These are phyloP conservation scores for Dactylonectria estremocensis DNA, from an alignment of 2,329 filamentous ascomycete species.

Conservation along the genomic window DNA sequence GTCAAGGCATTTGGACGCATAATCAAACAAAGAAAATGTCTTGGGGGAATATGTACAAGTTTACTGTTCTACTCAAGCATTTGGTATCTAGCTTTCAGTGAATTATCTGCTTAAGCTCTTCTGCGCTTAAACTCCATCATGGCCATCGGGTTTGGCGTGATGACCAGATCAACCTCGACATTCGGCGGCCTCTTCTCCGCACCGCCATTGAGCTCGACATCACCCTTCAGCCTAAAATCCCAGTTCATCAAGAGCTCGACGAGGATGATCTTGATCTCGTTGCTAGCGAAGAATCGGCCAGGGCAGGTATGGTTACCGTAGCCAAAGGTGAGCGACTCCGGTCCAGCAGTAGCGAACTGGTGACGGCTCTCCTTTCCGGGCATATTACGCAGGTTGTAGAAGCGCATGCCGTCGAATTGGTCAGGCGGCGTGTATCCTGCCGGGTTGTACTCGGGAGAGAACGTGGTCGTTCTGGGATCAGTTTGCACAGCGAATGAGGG, in stretches of 20 bases:
- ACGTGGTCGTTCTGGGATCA: conserved; percentile 21
- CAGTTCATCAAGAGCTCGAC: conserved; percentile 38
- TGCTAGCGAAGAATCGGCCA: conserved; percentile 31
- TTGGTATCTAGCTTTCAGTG: background rate
- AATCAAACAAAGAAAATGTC: too few relatives aligned
- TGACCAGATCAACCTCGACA: conserved; percentile 27
- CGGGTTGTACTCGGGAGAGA: conserved; percentile 26
- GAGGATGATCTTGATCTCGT: conserved; percentile 42
- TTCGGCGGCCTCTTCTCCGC: conserved; percentile 25
- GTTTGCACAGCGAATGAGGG: conserved; percentile 38
- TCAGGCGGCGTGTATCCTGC: conserved; percentile 21
- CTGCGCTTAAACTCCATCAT: conserved; percentile 30
- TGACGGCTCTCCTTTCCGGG: conserved; percentile 33
- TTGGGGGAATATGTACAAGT: background rate
- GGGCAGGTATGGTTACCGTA: conserved; percentile 40
- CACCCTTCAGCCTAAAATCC: conserved; percentile 28
- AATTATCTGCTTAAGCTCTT: background rate
- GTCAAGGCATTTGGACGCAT: too few relatives aligned
- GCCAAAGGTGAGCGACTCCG: conserved; percentile 29
- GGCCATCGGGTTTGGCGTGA: conserved; percentile 27
- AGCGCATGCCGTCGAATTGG: conserved; percentile 36
- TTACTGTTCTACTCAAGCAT: background rate
- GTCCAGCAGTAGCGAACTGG: conserved; percentile 32
- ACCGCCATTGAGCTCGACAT: conserved; percentile 23
- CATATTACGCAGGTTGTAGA: conserved; percentile 33